Evolutionary conservation across 2,329 filamentous ascomycete genomes (phyloP).

Genomic region (Pezicula rhizophila): DNA sequence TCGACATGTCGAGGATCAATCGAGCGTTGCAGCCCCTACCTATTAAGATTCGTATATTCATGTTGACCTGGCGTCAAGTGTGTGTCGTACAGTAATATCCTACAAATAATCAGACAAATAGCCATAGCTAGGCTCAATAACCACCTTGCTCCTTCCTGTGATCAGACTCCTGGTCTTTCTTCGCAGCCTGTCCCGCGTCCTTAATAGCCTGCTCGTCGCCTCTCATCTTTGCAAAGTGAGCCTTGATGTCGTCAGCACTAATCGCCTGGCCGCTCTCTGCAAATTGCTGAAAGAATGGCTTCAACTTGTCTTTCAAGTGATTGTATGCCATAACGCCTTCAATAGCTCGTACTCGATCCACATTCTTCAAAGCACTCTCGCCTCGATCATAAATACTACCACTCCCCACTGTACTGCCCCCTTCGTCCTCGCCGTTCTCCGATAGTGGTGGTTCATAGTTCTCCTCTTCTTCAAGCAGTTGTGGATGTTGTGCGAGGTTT

Average conservation of each 20-base stretch:
- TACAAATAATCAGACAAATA: constrained; percentile 3
- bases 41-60: no score
- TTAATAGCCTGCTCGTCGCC: constrained; percentile 63
- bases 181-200: constrained; percentile 23
- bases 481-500: constrained; percentile 61
- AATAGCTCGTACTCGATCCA: constrained; percentile 89
- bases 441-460: constrained; percentile 89
- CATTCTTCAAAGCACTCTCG: constrained; percentile 83
- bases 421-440: constrained; percentile 48
- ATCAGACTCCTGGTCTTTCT: constrained; percentile 22
- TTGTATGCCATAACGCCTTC: constrained; percentile 99
- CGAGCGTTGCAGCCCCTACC: no score
- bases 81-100: constrained; percentile 4
- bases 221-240: constrained; percentile 88
- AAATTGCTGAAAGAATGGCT: constrained; percentile 87
- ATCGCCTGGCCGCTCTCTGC: constrained; percentile 86
- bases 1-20: no score
- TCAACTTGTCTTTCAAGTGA: constrained; percentile 91
- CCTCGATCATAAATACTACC: constrained; percentile 84
- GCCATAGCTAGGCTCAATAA: constrained; percentile 15
- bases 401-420: constrained; percentile 59
- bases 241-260: constrained; percentile 91
- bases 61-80: no score
- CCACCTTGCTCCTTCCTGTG: constrained; percentile 40
- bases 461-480: constrained; percentile 91